These are phyloP conservation scores for apple (Malus domestica) DNA, from an alignment of 306 rosid genomes.

Conservation along the genomic window DNA sequence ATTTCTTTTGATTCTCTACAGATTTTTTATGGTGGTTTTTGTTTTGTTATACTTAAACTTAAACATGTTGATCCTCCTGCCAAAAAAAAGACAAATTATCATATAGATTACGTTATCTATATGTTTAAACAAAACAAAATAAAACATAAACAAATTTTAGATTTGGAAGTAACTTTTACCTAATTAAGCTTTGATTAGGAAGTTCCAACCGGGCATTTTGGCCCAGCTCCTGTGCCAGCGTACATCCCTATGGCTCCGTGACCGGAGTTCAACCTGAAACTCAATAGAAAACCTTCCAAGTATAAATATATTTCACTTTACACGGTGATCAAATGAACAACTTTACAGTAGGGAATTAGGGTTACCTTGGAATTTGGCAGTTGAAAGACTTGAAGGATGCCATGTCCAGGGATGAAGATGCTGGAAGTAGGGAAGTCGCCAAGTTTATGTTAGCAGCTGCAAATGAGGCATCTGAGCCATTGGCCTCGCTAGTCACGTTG, in stretches of 20 bases:
- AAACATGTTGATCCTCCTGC: conserved; percentile 40
- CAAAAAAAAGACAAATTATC: conserved; percentile 7
- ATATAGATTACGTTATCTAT: not conserved
- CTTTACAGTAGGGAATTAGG: not conserved
- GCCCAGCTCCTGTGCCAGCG: conserved; percentile 63
- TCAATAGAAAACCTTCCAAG: not conserved
- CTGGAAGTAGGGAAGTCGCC: conserved; percentile 40
- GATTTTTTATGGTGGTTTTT: conserved; percentile 16
- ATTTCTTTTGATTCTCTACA: conserved; percentile 52
- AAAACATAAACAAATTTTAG: not conserved
- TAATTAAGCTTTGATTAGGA: conserved; percentile 11
- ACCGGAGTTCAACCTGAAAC: conserved; percentile 66
- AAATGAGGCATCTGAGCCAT: conserved; percentile 34
- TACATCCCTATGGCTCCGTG: conserved; percentile 84
- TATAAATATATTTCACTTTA: not conserved
- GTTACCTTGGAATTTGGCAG: conserved; percentile 92
- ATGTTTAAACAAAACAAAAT: not conserved
- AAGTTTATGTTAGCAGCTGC: conserved; percentile 40
- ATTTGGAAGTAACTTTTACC: conserved; percentile 16
- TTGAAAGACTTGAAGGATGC: conserved; percentile 76
- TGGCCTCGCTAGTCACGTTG: conserved; percentile 36
- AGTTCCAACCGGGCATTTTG: conserved; percentile 66
- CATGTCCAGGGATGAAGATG: conserved; percentile 55
- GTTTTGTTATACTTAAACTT: conserved; percentile 23
- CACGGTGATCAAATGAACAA: not conserved